phyloP scores from a whole-genome alignment of 2,329 filamentous ascomycete genomes.

The Fusarium graminum region DNA sequence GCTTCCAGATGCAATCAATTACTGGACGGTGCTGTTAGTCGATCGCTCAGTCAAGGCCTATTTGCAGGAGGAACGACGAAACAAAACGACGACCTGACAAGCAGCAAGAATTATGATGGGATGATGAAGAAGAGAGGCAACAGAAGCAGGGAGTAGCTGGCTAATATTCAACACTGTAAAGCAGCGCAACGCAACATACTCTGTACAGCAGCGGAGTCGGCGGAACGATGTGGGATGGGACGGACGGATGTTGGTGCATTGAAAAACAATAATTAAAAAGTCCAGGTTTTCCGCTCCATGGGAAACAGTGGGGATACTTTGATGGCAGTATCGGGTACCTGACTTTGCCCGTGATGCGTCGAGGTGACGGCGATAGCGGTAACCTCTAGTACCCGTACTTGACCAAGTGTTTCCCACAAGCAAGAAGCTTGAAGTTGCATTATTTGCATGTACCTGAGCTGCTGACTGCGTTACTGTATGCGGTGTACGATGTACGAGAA shows the following conservation, averaged over 20 bases:
- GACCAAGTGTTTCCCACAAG: constrained; percentile 11
- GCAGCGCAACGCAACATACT: constrained; percentile 1
- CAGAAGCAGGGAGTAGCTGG: constrained; percentile 16
- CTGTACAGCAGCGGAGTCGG: constrained; percentile 23
- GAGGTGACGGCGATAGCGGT: constrained; percentile 16
- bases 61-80: constrained; percentile 29
- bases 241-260: constrained; percentile 35
- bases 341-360: constrained; percentile 10
- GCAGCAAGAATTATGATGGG: constrained; percentile 22
- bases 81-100: constrained; percentile 13
- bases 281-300: constrained; percentile 35
- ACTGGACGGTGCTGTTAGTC: constrained; percentile 12
- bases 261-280: constrained; percentile 43
- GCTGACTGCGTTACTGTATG: constrained; percentile 28
- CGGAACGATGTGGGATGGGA: constrained; percentile 28
- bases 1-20: background rate
- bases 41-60: constrained; percentile 36
- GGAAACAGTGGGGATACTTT: constrained; percentile 40
- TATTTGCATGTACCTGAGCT: constrained; percentile 27
- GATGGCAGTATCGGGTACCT: constrained; percentile 16
- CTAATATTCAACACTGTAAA: constrained; percentile 35
- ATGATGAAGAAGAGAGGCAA: constrained; percentile 17
- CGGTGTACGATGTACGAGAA: constrained; percentile 43
- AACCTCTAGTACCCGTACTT: constrained; percentile 4
- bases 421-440: constrained; percentile 23